Conservation (phyloP, 1,284 basidiomycete genomes). For the Boletus calvinii region DNA sequence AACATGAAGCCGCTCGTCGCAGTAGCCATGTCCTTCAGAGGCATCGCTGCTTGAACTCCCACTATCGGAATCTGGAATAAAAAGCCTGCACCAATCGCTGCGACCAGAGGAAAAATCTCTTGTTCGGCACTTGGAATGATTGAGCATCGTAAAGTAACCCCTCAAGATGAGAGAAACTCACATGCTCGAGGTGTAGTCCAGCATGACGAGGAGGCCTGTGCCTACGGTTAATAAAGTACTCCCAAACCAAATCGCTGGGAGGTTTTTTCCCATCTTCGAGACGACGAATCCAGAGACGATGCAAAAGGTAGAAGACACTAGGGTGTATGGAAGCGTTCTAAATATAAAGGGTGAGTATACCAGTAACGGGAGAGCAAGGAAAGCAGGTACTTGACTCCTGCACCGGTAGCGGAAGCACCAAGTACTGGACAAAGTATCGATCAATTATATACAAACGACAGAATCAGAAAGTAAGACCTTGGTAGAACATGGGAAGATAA, state of each 20-base stretch:
- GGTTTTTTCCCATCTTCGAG: conserved; percentile 57
- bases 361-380: neutral
- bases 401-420: conserved; percentile 12
- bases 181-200: conserved; percentile 45
- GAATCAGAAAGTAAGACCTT: conserved; percentile 11
- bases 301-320: conserved; percentile 57
- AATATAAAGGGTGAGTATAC: neutral
- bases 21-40: conserved; percentile 77
- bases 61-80: conserved; percentile 72
- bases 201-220: conserved; percentile 60
- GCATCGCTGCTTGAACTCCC: conserved; percentile 78
- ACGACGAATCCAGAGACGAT: conserved; percentile 61
- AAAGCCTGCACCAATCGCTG: conserved; percentile 59
- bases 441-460: neutral
- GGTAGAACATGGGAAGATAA: conserved; percentile 22
- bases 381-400: conserved; percentile 16
- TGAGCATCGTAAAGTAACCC: neutral
- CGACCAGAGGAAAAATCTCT: conserved; percentile 59
- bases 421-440: conserved; percentile 9
- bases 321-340: conserved; percentile 76
- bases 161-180: conserved; percentile 32
- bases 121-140: conserved; percentile 50
- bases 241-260: conserved; percentile 59
- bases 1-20: conserved; percentile 72
- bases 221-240: conserved; percentile 58